Evolutionary conservation across 345 rosid genomes (phyloP).

Genomic region (Firmiana major): DNA sequence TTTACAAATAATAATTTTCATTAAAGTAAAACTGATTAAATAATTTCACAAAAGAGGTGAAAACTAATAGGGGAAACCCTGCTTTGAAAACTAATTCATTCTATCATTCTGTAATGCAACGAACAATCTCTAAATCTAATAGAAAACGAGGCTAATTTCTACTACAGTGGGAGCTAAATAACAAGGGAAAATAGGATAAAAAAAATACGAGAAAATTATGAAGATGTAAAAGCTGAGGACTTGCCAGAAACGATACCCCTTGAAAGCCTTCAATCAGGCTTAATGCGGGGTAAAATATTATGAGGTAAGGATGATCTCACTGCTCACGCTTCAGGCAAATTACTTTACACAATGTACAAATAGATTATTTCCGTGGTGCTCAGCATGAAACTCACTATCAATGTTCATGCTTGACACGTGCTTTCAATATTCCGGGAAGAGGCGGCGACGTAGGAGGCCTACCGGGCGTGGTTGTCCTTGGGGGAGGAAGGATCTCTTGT

Average conservation of each 20-base stretch:
- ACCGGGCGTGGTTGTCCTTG: constrained; percentile 29
- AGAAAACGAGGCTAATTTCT: constrained; percentile 16
- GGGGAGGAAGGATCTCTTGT: constrained; percentile 39
- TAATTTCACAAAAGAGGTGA: background rate
- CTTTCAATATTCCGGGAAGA: constrained; percentile 59
- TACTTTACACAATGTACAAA: constrained; percentile 77
- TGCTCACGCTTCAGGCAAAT: constrained; percentile 25
- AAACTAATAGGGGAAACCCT: background rate
- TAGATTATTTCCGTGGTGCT: constrained; percentile 19
- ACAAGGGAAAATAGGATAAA: constrained; percentile 14
- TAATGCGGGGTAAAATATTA: constrained; percentile 2
- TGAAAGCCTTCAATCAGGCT: background rate
- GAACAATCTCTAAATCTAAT: constrained; percentile 18
- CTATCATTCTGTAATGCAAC: constrained; percentile 27
- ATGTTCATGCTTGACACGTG: constrained; percentile 74
- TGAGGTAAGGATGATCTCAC: constrained; percentile 11
- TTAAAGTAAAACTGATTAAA: background rate
- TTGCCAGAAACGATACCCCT: constrained; percentile 18
- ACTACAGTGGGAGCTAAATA: constrained; percentile 8
- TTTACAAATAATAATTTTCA: background rate
- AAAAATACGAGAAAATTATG: constrained; percentile 25
- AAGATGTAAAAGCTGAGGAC: constrained; percentile 20
- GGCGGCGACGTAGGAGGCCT: constrained; percentile 62
- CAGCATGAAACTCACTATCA: constrained; percentile 24
- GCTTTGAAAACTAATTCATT: background rate